These are phyloP conservation scores for Chlamydomonas urium DNA, from an alignment of 139 green algal species.

Conservation along the genomic window DNA sequence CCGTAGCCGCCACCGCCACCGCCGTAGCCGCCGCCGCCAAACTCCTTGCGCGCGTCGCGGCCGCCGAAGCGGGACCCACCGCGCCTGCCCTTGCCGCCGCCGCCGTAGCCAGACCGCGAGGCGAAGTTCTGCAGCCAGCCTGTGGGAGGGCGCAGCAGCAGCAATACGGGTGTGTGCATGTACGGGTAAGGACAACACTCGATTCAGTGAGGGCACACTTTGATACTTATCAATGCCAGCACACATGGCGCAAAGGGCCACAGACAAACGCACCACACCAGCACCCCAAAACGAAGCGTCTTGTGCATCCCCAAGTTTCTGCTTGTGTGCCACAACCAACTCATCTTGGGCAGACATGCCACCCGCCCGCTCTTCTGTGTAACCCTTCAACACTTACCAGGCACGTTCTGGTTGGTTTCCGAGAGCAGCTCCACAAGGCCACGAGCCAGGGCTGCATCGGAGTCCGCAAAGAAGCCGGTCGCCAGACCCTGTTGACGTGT, in stretches of 20 bases:
- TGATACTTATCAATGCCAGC: no score
- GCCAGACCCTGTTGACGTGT: constrained; percentile 74
- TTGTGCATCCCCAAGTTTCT: no score
- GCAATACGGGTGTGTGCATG: no score
- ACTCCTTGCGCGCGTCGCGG: constrained; percentile 83
- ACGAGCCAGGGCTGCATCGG: constrained; percentile 78
- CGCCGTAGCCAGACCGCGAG: constrained; percentile 45
- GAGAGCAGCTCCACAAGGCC: constrained; percentile 47
- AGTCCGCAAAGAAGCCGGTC: constrained; percentile 93
- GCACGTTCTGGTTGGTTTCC: constrained; percentile 96
- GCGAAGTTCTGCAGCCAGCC: constrained; percentile 83
- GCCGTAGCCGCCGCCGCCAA: constrained; percentile 44
- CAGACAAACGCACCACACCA: no score
- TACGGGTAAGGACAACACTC: no score
- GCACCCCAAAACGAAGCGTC: no score
- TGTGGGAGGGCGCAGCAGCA: neutral
- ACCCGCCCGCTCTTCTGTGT: no score
- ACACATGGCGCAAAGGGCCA: no score
- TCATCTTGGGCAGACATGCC: no score
- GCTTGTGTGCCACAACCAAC: no score
- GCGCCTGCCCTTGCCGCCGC: constrained; percentile 48
- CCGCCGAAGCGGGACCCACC: constrained; percentile 77
- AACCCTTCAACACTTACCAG: constrained; percentile 26
- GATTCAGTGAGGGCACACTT: no score
- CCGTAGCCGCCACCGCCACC: constrained; percentile 36